A percentile compares a stretch with the other conserved stretches of the same genome.
These are phyloP conservation scores for Tricholoma saponaceum DNA, from an alignment of 768 basidiomycete species.

Conservation along the genomic window DNA sequence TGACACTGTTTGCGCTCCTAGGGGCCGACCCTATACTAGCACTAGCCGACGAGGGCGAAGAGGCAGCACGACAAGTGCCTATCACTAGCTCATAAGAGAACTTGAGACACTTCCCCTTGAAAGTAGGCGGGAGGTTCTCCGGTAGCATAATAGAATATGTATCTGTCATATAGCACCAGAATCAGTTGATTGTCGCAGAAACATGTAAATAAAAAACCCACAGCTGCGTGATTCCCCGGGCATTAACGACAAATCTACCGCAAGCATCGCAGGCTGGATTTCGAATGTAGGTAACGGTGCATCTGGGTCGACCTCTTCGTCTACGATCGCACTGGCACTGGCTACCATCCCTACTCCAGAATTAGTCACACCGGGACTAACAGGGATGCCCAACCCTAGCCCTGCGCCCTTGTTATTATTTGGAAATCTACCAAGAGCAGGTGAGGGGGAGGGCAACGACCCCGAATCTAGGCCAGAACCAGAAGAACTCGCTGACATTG, in stretches of 20 bases:
- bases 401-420: constrained; percentile 12
- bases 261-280: constrained; percentile 81
- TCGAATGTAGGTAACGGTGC: constrained; percentile 80
- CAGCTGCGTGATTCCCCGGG: constrained; percentile 87
- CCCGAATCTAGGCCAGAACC: constrained; percentile 1
- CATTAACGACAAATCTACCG: constrained; percentile 75
- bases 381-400: constrained; percentile 17
- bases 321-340: constrained; percentile 6
- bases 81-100: constrained; percentile 92
- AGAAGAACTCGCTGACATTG: too few relatives aligned
- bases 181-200: background rate
- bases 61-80: constrained; percentile 71
- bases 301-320: constrained; percentile 56
- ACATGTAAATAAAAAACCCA: constrained; percentile 35
- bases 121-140: constrained; percentile 82
- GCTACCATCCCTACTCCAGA: background rate
- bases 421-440: constrained; percentile 8
- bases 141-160: constrained; percentile 78
- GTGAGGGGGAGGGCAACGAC: constrained; percentile 10
- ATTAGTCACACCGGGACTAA: background rate
- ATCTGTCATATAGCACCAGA: constrained; percentile 40
- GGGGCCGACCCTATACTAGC: constrained; percentile 19
- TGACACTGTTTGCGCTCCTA: constrained; percentile 46
- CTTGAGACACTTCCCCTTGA: constrained; percentile 74
- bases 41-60: constrained; percentile 24